A percentile compares a stretch with the other conserved stretches of the same genome.
Evolutionary conservation across 441 rosid species (phyloP).

Genomic region (Gossypium aridum): DNA sequence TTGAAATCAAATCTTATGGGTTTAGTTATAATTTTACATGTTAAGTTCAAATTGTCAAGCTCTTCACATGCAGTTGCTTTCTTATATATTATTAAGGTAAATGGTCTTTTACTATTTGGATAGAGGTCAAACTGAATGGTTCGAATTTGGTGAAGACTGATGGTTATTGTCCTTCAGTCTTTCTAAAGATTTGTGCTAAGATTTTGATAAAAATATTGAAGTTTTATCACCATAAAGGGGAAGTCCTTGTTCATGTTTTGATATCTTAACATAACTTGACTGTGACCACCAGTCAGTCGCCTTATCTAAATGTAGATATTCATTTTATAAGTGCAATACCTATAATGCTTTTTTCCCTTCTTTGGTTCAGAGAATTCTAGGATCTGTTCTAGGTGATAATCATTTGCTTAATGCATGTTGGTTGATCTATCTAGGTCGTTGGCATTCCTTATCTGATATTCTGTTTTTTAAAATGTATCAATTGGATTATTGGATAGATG

Average conservation of each 20-base stretch:
- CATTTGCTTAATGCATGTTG: constrained; percentile 7
- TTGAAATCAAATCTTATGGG: constrained; percentile 15
- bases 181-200: constrained; percentile 7
- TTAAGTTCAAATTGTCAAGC: neutral
- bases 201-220: constrained; percentile 10
- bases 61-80: constrained; percentile 7
- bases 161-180: neutral
- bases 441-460: constrained; percentile 15
- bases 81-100: constrained; percentile 15
- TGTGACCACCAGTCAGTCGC: neutral
- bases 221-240: neutral
- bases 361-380: constrained; percentile 1
- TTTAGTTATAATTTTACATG: neutral
- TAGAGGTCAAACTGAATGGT: neutral
- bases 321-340: neutral
- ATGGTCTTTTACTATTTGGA: neutral
- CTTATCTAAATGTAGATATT: neutral
- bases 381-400: neutral
- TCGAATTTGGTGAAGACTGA: neutral
- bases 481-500: constrained; percentile 3
- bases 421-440: constrained; percentile 6
- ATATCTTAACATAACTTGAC: neutral
- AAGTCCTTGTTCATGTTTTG: neutral
- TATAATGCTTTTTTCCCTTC: neutral
- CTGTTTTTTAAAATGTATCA: constrained; percentile 10